phyloP scores from a whole-genome alignment of 805 yeast species.

The Myxozyma vanderwaltii region DNA sequence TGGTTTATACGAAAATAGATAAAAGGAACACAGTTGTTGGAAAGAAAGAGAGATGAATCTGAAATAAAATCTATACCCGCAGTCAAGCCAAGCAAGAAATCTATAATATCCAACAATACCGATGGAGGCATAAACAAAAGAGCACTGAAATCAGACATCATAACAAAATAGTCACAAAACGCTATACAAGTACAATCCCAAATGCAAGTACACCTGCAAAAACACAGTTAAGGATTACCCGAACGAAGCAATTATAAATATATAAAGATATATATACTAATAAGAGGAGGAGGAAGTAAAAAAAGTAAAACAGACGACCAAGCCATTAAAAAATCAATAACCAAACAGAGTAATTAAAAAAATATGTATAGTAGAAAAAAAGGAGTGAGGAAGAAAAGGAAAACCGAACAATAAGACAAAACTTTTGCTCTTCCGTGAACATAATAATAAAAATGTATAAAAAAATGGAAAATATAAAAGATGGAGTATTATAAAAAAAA shows the following conservation, averaged over 20 bases:
- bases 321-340: constrained; percentile 1
- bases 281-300: too few species aligned
- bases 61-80: too few species aligned
- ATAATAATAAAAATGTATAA: neutral
- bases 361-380: neutral
- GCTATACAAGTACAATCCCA: constrained; percentile 27
- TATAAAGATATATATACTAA: neutral
- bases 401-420: constrained; percentile 12
- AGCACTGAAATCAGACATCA: neutral
- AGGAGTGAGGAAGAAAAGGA: neutral
- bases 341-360: neutral
- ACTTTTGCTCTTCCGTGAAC: constrained; percentile 28
- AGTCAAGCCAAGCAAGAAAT: neutral
- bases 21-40: too few species aligned
- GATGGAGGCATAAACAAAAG: neutral
- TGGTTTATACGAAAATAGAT: too few species aligned
- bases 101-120: neutral
- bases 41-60: too few species aligned
- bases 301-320: constrained; percentile 3
- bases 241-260: neutral
- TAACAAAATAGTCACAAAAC: constrained; percentile 3
- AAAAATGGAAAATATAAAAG: neutral
- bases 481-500: too few species aligned
- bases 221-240: constrained; percentile 5
- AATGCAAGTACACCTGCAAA: constrained; percentile 23